phyloP scores from a whole-genome alignment of 1,284 basidiomycete genomes.

The Chondrostereum purpureum region DNA sequence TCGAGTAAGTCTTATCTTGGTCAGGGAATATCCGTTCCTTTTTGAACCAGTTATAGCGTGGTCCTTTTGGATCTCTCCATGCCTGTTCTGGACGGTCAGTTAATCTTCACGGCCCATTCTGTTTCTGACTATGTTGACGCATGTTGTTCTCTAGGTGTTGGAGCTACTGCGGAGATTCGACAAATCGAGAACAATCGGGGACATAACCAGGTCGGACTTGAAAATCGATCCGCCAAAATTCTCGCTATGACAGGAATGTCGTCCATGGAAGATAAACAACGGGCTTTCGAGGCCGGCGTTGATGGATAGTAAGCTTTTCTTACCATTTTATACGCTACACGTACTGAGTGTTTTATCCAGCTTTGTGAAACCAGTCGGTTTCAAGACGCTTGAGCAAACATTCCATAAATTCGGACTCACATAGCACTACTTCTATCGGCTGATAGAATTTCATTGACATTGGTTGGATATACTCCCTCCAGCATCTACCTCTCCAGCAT shows the following conservation, averaged over 20 bases:
- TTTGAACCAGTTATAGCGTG: slow-evolving; percentile 40
- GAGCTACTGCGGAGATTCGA: slow-evolving; percentile 81
- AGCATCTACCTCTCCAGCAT: no score
- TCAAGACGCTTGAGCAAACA: slow-evolving; percentile 83
- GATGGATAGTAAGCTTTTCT: slow-evolving; percentile 81
- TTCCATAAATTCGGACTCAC: slow-evolving; percentile 71
- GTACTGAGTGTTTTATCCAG: slow-evolving; percentile 31
- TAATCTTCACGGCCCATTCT: no score
- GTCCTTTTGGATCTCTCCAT: slow-evolving; percentile 89
- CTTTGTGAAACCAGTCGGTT: slow-evolving; percentile 87
- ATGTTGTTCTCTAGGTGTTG: slow-evolving; percentile 46
- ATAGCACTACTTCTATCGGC: slow-evolving; percentile 25
- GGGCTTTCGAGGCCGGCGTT: slow-evolving; percentile 88
- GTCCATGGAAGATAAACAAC: slow-evolving; percentile 85
- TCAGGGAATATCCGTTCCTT: slow-evolving; percentile 8
- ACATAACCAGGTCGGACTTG: slow-evolving; percentile 16
- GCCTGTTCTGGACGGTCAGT: slow-evolving; percentile 81
- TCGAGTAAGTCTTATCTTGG: slow-evolving; percentile 54
- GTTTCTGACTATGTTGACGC: no score
- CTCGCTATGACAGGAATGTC: slow-evolving; percentile 92
- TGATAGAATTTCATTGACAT: no score
- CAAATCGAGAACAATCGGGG: slow-evolving; percentile 60
- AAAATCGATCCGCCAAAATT: slow-evolving; percentile 51
- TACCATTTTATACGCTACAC: neutral
- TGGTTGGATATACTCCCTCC: no score